Evolutionary conservation across 2,329 filamentous ascomycete species (phyloP).

Genomic region (Cordyceps fumosorosea): DNA sequence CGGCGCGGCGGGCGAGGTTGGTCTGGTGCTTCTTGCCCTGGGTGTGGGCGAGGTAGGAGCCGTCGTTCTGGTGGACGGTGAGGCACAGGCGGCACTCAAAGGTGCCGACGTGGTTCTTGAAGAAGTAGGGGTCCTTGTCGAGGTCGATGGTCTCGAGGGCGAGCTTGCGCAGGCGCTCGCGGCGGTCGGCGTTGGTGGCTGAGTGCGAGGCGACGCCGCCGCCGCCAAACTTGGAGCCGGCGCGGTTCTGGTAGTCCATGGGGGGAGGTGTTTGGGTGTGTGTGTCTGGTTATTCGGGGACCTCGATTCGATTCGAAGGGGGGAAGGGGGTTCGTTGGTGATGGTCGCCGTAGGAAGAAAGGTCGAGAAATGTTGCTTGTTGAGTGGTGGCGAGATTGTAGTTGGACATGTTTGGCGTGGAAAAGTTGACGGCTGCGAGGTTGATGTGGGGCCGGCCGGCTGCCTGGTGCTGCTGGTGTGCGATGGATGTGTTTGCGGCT

Average conservation of each 20-base stretch:
- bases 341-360: background rate
- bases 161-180: conserved; percentile 94
- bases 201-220: conserved; percentile 92
- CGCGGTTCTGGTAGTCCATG: conserved; percentile 82
- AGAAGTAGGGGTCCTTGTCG: conserved; percentile 99
- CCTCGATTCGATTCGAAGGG: too few species aligned
- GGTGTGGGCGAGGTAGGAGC: conserved; percentile 96
- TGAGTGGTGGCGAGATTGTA: background rate
- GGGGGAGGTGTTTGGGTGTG: background rate
- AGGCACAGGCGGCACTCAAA: conserved; percentile 97
- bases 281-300: too few species aligned
- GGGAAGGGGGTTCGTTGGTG: background rate
- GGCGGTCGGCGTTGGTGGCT: conserved; percentile 91
- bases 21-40: conserved; percentile 99
- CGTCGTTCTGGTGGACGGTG: conserved; percentile 98
- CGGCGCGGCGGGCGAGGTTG: conserved; percentile 89
- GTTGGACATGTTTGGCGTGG: background rate
- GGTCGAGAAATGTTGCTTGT: background rate
- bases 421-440: conserved; percentile 16
- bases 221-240: conserved; percentile 95
- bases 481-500: too few species aligned
- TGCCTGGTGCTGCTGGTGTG: too few species aligned
- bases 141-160: conserved; percentile 98
- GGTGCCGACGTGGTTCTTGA: conserved; percentile 97
- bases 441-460: background rate